phyloP scores from a whole-genome alignment of 2,329 filamentous ascomycete genomes.

The Pseudofabraea citricarpa region DNA sequence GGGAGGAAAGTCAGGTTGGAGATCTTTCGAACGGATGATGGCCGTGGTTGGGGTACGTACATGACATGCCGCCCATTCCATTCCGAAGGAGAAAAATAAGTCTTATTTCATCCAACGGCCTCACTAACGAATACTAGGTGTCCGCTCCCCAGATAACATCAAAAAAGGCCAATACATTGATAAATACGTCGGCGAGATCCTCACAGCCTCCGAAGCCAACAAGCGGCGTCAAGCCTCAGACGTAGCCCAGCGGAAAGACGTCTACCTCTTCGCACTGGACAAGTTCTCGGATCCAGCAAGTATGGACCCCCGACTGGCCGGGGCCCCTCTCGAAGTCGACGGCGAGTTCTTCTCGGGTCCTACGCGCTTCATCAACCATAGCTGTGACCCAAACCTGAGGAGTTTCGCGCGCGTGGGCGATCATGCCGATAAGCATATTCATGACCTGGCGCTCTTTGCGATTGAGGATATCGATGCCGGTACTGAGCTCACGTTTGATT shows the following conservation, averaged over 20 bases:
- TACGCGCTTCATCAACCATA: constrained; percentile 80
- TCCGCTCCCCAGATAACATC: constrained; percentile 60
- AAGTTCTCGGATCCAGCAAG: constrained; percentile 64
- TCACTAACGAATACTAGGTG: constrained; percentile 37
- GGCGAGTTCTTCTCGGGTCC: constrained; percentile 76
- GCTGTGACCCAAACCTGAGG: constrained; percentile 71
- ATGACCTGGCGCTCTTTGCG: constrained; percentile 75
- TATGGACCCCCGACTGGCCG: constrained; percentile 50
- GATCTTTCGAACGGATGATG: constrained; percentile 68
- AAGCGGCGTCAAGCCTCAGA: constrained; percentile 53
- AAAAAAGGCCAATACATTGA: constrained; percentile 74
- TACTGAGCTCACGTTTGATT: constrained; percentile 76
- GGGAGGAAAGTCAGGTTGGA: constrained; percentile 67
- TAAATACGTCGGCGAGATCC: constrained; percentile 69
- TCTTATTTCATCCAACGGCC: not conserved
- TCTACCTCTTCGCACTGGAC: constrained; percentile 77
- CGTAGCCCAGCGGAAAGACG: constrained; percentile 60
- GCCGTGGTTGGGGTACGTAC: constrained; percentile 66
- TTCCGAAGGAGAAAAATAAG: too few species aligned
- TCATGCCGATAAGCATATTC: constrained; percentile 67
- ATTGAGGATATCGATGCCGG: constrained; percentile 58
- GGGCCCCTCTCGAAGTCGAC: constrained; percentile 55
- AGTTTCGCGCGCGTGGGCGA: constrained; percentile 78
- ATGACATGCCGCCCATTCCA: too few species aligned
- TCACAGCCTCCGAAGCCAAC: constrained; percentile 60